Evolutionary conservation across 257 asterid genomes (phyloP).

Genomic region (Ligustrum vulgare): DNA sequence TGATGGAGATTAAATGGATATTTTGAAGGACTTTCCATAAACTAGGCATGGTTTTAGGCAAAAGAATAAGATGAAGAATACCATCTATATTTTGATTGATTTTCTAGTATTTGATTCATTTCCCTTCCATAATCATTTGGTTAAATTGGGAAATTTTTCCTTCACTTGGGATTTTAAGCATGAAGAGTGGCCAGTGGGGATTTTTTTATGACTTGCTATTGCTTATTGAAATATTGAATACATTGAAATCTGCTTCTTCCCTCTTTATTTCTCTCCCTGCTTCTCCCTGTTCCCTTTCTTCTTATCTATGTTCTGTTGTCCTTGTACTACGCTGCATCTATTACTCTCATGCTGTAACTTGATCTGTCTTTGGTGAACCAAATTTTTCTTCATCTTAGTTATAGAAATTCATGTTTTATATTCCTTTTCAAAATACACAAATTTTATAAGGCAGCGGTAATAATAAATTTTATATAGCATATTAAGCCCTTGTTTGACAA

Average conservation of each 20-base stretch:
- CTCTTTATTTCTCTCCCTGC: not conserved
- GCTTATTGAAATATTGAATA: not conserved
- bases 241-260: not conserved
- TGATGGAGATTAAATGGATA: not conserved
- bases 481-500: too few species aligned
- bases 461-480: conserved; percentile 1
- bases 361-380: not conserved
- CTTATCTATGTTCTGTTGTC: not conserved
- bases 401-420: conserved; percentile 1
- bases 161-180: not conserved
- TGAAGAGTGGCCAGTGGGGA: not conserved
- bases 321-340: not conserved
- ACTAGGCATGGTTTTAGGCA: not conserved
- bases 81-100: too few species aligned
- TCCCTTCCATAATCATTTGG: not conserved
- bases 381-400: conserved; percentile 3
- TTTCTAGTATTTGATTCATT: not conserved
- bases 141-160: not conserved
- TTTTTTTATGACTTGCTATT: not conserved
- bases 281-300: not conserved
- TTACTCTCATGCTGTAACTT: conserved; percentile 14
- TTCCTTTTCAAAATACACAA: not conserved
- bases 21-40: not conserved
- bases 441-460: not conserved
- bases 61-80: not conserved